Base-by-base conservation (phyloP, 164 flowering plant species). In the Aristolochia californica region DNA sequence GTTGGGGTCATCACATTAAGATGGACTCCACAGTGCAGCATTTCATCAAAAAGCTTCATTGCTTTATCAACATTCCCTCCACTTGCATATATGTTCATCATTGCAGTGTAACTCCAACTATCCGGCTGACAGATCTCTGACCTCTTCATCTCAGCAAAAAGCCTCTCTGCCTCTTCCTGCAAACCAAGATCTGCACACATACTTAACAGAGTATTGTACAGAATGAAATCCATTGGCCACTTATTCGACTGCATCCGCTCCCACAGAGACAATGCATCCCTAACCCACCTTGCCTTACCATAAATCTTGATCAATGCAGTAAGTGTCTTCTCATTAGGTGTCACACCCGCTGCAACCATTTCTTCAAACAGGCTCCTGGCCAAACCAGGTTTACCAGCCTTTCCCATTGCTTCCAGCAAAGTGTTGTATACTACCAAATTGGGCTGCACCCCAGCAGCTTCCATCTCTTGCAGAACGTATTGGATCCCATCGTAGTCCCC, bases 101-200 rank as follows among this genome's bases (percentile, higher is more conserved):
- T 84, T 0, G 95, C 96, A 0, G 97, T 80, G 63, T 89, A 87
- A 63, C 90, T 89, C 83, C 83, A 89, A 68, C 95, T 85, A 72
- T 93, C 95, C 0, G 94, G 96, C 71, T 59, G 76, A 55, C 81
- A 74, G 16, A 53, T 53, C 63, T 67, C 62, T 1, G 83, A 78
- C 10, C 44, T 45, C 69, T 84, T 87, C 97, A 93, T 89, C 28
- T 85, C 88, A 30, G 74, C 81, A 61, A 89, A 93, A n/a, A 93
- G 75, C 65, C 17, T 72, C 79, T 81, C 96, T 1, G 90, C 99
- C 59, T 93, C 97, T 64, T 88, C 91, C 62, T 75, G 83, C 55
- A 84, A 66, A 1, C 93, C 99, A 67, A 93, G 76, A 72, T 89
- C 97, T 12, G 99, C 99, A 70, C 97, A 93, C 99, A 93, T 89